A percentile compares a stretch with the other conserved stretches of the same genome.
phyloP scores from a whole-genome alignment of 148 eudicot species.

The Chenopodium suecicum region DNA sequence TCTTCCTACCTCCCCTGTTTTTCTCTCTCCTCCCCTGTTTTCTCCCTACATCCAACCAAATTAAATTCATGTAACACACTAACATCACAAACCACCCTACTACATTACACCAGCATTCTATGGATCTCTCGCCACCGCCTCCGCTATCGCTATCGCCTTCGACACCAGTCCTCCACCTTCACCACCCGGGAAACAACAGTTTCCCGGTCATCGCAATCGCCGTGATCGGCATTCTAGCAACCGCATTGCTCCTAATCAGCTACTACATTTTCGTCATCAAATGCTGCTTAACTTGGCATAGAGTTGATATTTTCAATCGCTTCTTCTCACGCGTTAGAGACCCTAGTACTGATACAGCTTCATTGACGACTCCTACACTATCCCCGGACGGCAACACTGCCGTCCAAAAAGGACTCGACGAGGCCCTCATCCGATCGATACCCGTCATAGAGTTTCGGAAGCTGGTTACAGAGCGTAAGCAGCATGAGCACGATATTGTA shows the following conservation, averaged over 20 bases:
- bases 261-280: constrained; percentile 86
- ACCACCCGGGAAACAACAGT: constrained; percentile 22
- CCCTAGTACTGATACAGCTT: neutral
- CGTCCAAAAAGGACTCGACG: constrained; percentile 50
- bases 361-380: neutral
- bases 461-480: constrained; percentile 13
- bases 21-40: constrained; percentile 8
- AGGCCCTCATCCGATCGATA: constrained; percentile 65
- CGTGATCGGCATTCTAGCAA: constrained; percentile 65
- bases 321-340: constrained; percentile 36
- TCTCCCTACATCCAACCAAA: neutral
- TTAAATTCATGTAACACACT: neutral
- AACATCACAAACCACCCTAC: neutral
- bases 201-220: constrained; percentile 82
- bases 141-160: neutral
- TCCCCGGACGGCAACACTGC: neutral
- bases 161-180: neutral
- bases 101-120: neutral
- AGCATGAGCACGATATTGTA: neutral
- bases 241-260: constrained; percentile 57
- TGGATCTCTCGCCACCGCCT: neutral
- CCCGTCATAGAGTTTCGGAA: constrained; percentile 54
- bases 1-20: neutral
- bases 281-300: constrained; percentile 68
- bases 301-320: constrained; percentile 45